Conservation (phyloP, 345 rosid species). For the Nephelium lappaceum region DNA sequence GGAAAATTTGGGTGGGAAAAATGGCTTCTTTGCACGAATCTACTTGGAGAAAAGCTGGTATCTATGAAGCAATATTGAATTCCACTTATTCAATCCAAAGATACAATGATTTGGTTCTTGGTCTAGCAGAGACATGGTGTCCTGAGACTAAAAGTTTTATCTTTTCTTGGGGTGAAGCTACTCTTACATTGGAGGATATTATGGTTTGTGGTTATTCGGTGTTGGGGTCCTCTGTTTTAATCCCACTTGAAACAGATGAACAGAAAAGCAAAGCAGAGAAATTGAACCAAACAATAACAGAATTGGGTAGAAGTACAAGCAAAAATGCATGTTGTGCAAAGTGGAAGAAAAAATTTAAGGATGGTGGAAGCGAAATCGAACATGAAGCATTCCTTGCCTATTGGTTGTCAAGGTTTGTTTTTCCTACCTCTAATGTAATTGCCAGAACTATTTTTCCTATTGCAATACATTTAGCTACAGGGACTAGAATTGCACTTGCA, state of each 20-base stretch:
- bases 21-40: constrained; percentile 36
- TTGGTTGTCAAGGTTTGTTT: constrained; percentile 43
- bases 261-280: constrained; percentile 21
- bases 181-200: constrained; percentile 52
- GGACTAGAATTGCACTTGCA: constrained; percentile 49
- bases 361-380: constrained; percentile 30
- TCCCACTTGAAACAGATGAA: constrained; percentile 22
- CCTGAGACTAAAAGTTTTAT: constrained; percentile 51
- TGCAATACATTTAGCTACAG: constrained; percentile 43
- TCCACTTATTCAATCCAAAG: constrained; percentile 37
- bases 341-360: constrained; percentile 36
- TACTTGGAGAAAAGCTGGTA: constrained; percentile 50
- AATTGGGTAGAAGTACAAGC: not conserved
- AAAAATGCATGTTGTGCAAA: not conserved
- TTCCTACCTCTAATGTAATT: not conserved
- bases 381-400: constrained; percentile 50
- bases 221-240: constrained; percentile 45
- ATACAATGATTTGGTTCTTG: constrained; percentile 36
- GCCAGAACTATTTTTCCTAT: constrained; percentile 15
- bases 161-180: constrained; percentile 65
- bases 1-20: constrained; percentile 47
- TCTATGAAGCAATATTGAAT: constrained; percentile 46
- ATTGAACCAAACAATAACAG: constrained; percentile 14
- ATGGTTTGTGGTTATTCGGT: constrained; percentile 44
- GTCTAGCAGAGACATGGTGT: constrained; percentile 53